Evolutionary conservation across 2,329 filamentous ascomycete species (phyloP), one percentile per base, ranked within the genome.

Genomic region (Didymella lethalis): DNA sequence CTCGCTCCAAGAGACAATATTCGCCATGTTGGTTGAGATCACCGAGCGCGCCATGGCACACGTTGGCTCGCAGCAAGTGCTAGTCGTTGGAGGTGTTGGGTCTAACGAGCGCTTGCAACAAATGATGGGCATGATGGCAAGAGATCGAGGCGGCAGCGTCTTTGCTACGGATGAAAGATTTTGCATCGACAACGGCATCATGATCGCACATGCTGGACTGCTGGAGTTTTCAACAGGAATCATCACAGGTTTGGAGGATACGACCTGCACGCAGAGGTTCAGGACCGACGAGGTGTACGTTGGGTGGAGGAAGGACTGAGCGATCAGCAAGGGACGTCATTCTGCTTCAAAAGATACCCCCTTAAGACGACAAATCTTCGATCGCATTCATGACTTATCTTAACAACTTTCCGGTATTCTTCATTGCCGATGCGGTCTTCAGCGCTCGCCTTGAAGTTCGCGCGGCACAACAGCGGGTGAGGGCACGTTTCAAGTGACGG

Each of bases 151-250:
- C 52, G 95, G 95, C 4, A 93, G 88, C 70, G 92, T 98, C 3
- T 97, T 91, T 79, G 93, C 95, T 25, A 98, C 94, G 0, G 95
- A 99, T 75, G 95, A 99, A 82, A 85, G 95, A 45, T 99, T 97
- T 77, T 99, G 95, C 76, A 99, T 99, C 69, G 95, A 99, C 78
- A 99, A 99, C 71, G 95, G 95, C 48, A 98, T 99, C 74, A 99
- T 99, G 95, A 99, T 99, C 80, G 95, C 95, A 1, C 94, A 99
- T 77, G 95, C 95, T 2, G 95, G 95, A 2, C 79, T 99, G 69
- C 76, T 97, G 70, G 93, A 93, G 1, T 95, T 90, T 75, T 84
- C 88, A 76, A 93, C 88, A 16, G 94, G 94, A 1, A 93, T 92
- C 73, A 83, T 80, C 59, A 97, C 93, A 1, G 80, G 85, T 7